Percentiles rank a stretch among this genome's conserved stretches.
phyloP scores from a whole-genome alignment of 2,329 filamentous ascomycete species.

The Trematosphaeria pertusa region DNA sequence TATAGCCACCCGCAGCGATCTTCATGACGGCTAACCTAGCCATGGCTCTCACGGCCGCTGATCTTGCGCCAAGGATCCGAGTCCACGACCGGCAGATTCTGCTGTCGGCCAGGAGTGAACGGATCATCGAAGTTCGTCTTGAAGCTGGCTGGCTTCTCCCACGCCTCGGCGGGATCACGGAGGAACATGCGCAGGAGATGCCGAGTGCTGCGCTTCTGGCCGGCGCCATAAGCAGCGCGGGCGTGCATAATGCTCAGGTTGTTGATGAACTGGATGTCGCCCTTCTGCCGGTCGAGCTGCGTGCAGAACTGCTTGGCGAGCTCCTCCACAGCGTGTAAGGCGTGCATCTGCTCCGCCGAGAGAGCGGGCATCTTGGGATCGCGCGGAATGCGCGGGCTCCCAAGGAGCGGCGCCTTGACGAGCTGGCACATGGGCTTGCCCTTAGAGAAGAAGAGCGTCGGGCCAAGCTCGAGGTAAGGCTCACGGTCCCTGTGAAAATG shows the following conservation, averaged over 20 bases:
- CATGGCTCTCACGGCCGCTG: constrained; percentile 48
- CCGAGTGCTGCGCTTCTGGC: constrained; percentile 33
- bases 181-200: constrained; percentile 49
- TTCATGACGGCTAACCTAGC: too few species aligned
- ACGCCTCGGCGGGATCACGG: constrained; percentile 41
- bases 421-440: constrained; percentile 47
- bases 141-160: constrained; percentile 40
- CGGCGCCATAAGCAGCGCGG: constrained; percentile 40
- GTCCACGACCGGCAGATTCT: constrained; percentile 43
- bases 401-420: constrained; percentile 47
- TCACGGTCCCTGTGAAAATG: constrained; percentile 30
- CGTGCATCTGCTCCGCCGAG: constrained; percentile 36
- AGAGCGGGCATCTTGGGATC: constrained; percentile 38
- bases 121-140: constrained; percentile 41
- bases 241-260: constrained; percentile 48
- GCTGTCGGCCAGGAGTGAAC: constrained; percentile 36
- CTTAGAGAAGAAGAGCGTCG: constrained; percentile 44
- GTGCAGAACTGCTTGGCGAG: constrained; percentile 37
- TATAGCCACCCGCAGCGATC: too few species aligned
- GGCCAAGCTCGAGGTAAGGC: constrained; percentile 43
- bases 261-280: constrained; percentile 48
- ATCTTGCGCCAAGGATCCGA: constrained; percentile 46
- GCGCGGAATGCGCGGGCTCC: constrained; percentile 40
- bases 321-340: constrained; percentile 36
- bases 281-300: constrained; percentile 41